phyloP scores from a whole-genome alignment of 2,329 filamentous ascomycete species.

The Tolypocladium inflatum region DNA sequence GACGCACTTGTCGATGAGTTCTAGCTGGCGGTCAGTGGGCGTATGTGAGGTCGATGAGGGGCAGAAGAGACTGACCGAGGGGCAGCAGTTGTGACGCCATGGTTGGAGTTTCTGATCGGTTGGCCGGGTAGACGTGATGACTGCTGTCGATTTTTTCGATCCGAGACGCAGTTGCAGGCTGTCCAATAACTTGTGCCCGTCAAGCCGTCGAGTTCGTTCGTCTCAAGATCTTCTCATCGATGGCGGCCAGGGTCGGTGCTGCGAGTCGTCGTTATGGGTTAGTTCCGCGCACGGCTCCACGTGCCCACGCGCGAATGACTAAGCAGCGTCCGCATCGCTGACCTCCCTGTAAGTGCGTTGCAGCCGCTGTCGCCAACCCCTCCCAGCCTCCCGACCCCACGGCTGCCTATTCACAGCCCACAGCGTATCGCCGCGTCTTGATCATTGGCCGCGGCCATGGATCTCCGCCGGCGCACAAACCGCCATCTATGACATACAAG shows the following conservation, averaged over 20 bases:
- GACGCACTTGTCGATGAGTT: slow-evolving; percentile 98
- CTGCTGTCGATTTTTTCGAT: background rate
- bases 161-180: background rate
- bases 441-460: slow-evolving; percentile 9
- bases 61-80: slow-evolving; percentile 41
- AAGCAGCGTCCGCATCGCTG: slow-evolving; percentile 10
- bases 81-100: slow-evolving; percentile 71
- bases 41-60: background rate
- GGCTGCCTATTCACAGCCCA: slow-evolving; percentile 3
- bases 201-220: background rate
- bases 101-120: slow-evolving; percentile 9
- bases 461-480: background rate
- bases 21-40: slow-evolving; percentile 34
- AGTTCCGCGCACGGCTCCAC: slow-evolving; percentile 16
- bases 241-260: background rate
- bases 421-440: slow-evolving; percentile 5
- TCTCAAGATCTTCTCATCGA: background rate
- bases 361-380: background rate
- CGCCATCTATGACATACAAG: slow-evolving; percentile 10
- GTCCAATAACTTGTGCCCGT: background rate
- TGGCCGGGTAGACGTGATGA: background rate
- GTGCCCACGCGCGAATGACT: slow-evolving; percentile 26
- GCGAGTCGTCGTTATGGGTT: background rate
- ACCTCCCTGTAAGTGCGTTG: background rate
- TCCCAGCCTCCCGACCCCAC: background rate